phyloP scores from a whole-genome alignment of 179 eudicot genomes.

The Sideroxylon spinosum region DNA sequence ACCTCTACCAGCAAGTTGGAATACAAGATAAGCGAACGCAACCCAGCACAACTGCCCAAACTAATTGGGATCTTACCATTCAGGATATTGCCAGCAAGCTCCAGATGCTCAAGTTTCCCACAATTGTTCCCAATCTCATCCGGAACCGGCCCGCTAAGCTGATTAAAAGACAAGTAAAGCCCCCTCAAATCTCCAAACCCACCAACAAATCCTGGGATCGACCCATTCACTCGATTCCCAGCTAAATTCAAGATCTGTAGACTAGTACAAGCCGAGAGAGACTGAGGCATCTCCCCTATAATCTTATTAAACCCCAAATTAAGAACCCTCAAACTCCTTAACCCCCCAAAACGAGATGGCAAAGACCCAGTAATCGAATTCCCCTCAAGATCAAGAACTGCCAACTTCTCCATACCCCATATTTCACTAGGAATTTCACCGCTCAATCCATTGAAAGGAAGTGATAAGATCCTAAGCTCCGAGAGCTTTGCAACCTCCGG shows the following conservation, averaged over 20 bases:
- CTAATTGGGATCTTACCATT: slow-evolving; percentile 36
- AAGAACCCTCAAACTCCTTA: slow-evolving; percentile 40
- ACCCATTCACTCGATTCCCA: slow-evolving; percentile 50
- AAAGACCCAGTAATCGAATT: slow-evolving; percentile 41
- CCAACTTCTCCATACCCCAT: slow-evolving; percentile 55
- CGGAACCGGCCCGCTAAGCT: slow-evolving; percentile 38
- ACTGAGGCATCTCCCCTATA: slow-evolving; percentile 43
- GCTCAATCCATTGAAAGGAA: slow-evolving; percentile 48
- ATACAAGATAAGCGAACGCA: slow-evolving; percentile 46
- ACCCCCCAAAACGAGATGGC: slow-evolving; percentile 33
- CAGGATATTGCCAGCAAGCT: slow-evolving; percentile 47
- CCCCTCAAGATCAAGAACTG: slow-evolving; percentile 63
- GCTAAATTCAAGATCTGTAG: slow-evolving; percentile 51
- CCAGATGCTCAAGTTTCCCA: slow-evolving; percentile 52
- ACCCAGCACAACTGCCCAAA: slow-evolving; percentile 46
- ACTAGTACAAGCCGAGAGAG: slow-evolving; percentile 29
- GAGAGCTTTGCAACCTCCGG: slow-evolving; percentile 33
- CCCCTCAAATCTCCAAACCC: slow-evolving; percentile 40
- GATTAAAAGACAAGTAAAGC: slow-evolving; percentile 49
- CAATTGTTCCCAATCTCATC: slow-evolving; percentile 44
- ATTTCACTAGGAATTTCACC: slow-evolving; percentile 48
- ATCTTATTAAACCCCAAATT: slow-evolving; percentile 56
- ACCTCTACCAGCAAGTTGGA: slow-evolving; percentile 49
- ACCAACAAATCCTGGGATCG: slow-evolving; percentile 47
- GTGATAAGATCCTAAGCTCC: slow-evolving; percentile 45